Base-by-base conservation (phyloP, 148 eudicot species). In the Diospyros lotus region DNA sequence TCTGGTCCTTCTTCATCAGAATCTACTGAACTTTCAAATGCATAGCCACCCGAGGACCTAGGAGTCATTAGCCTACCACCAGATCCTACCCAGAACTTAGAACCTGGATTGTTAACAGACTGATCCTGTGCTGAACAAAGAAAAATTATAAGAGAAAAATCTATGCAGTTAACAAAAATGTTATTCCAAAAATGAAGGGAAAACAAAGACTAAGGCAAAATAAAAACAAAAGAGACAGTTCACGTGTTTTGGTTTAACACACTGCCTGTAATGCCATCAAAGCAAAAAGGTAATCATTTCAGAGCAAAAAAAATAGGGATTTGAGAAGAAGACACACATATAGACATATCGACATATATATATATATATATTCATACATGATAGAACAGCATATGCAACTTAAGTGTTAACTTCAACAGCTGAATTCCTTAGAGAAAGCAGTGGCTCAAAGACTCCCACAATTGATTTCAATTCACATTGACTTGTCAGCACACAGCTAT, bases 1-100 rank as follows among this genome's bases (percentile, higher is more conserved):
- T 85, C 92, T 54, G 79, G 73, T 48, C 75, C 83, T 58, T 87
- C 90, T 66, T 83, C 87, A 48, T 87, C 87, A 51, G 87, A 82
- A 72, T 85, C 78, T 77, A 78, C 85, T 62, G 80, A 67, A 78
- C 80, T 83, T 66, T 78, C 90, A 73, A 71, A 58, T 68, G 84
- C 70, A 74, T 74, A 80, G 75, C 84, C 85, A 73, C 80, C 68
- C 2, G 70, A 76, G 17, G 84, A 77, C 80, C 84, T 80, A 77
- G 84, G 91, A 64, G 88, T 77, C 74, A 76, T 63, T 56, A 78
- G 75, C 81, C 86, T 79, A 73, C 84, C 83, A 55, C 62, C 82
- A 51, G 89, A 83, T 75, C 82, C 87, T 3, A 81, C 80, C 64
- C 79, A 83, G 45, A 72, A 55, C 58, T 73, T 76, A 52, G 84